Evolutionary conservation across 2,329 filamentous ascomycete genomes (phyloP).

Genomic region (Hymenotorrendiella dingleyae): DNA sequence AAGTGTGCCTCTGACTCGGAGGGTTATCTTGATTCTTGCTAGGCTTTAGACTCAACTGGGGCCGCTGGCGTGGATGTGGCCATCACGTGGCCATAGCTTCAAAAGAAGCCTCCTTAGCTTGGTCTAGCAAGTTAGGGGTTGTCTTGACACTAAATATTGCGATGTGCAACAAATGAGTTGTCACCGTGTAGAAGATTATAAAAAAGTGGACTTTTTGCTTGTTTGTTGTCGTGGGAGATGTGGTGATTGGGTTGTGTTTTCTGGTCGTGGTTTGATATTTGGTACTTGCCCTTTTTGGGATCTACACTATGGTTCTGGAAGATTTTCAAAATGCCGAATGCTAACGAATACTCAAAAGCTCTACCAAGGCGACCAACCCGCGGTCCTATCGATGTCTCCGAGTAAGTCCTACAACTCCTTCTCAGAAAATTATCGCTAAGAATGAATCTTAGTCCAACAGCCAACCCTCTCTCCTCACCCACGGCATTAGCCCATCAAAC

Average conservation of each 20-base stretch:
- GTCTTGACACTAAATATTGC: slow-evolving; percentile 5
- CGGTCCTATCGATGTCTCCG: slow-evolving; percentile 69
- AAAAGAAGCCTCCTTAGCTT: slow-evolving; percentile 6
- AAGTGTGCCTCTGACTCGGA: too few relatives aligned
- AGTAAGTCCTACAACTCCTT: slow-evolving; percentile 47
- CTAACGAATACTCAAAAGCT: slow-evolving; percentile 13
- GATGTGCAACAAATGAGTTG: slow-evolving; percentile 14
- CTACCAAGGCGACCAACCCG: slow-evolving; percentile 63
- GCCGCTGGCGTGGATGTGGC: too few relatives aligned
- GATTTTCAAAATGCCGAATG: not conserved
- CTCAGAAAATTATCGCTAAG: slow-evolving; percentile 19
- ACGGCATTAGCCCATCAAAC: slow-evolving; percentile 3
- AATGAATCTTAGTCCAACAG: slow-evolving; percentile 13
- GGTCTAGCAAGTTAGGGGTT: slow-evolving; percentile 1
- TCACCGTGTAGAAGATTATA: too few relatives aligned
- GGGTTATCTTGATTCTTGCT: too few relatives aligned
- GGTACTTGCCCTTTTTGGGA: not conserved
- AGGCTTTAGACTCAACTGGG: too few relatives aligned
- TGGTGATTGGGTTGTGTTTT: not conserved
- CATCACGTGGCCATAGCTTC: slow-evolving; percentile 1
- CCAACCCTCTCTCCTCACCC: slow-evolving; percentile 6
- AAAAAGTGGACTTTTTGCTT: not conserved
- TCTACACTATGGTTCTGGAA: not conserved
- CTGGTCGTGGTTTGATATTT: not conserved
- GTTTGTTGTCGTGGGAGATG: not conserved